phyloP scores from a whole-genome alignment of 257 asterid genomes.

The Plantago ovata region DNA sequence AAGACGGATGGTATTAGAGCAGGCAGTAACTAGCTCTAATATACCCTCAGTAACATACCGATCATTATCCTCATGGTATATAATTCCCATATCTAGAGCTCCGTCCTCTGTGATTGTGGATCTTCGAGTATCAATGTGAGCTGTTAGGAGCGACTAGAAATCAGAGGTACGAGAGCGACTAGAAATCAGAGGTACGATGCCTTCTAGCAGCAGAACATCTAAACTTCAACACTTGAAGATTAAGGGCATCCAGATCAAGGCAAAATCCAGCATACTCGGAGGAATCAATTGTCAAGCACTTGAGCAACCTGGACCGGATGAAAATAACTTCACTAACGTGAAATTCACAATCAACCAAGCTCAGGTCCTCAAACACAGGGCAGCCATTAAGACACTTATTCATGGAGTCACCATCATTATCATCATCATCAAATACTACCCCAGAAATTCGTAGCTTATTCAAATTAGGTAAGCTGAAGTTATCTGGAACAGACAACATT shows the following conservation, averaged over 20 bases:
- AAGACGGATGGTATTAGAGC: not conserved
- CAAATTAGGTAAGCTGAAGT: not conserved
- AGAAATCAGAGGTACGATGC: too few species aligned
- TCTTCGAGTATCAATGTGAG: not conserved
- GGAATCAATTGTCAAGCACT: conserved; percentile 2
- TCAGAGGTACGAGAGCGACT: too few species aligned
- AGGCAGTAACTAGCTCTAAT: not conserved
- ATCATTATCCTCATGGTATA: not conserved
- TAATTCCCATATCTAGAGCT: not conserved
- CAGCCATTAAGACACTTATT: not conserved
- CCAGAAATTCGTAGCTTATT: not conserved
- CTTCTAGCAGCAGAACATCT: not conserved
- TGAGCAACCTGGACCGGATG: not conserved
- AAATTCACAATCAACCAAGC: not conserved
- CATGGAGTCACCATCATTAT: not conserved
- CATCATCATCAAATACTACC: not conserved
- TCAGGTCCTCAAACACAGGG: not conserved
- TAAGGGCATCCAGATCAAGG: not conserved
- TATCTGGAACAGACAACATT: not conserved
- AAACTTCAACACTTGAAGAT: not conserved
- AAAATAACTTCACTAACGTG: not conserved
- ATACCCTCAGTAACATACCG: not conserved
- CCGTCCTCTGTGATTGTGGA: not conserved
- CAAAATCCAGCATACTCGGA: not conserved
- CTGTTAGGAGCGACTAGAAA: conserved; percentile 1